Evolutionary conservation across 2,329 filamentous ascomycete genomes (phyloP), one percentile per base, ranked within the genome.

Genomic region (Fusarium sp.): DNA sequence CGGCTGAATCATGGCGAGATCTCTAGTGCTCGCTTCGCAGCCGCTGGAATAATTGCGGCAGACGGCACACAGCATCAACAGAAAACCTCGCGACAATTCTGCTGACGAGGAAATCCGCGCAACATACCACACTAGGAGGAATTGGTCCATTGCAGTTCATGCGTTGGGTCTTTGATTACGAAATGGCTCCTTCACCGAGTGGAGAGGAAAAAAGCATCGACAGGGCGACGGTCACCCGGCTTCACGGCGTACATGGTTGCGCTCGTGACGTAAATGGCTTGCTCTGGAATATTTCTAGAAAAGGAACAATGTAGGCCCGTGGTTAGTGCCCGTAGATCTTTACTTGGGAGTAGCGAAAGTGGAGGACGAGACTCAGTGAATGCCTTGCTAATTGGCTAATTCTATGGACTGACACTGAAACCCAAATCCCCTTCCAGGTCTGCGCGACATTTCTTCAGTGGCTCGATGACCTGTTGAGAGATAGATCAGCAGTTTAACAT

Each of bases 231-330:
- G 43, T 48, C 58, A 62, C 49, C 60, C 43, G 19, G 22, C 24
- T n/a, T 39, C 33, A 39, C 40, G 40, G 24, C 15, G 30, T 26
- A 37, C 39, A 43, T 26, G 46, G 22, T 24, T 35, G 28, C 11
- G 11, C 39, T 39, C 14, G 30, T 68, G 66, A 68, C 56, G 65
- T 67, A 54, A 48, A 44, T 33, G 40, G 44, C 44, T 65, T 47
- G 43, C 41, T 13, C 15, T 69, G n/a, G 66, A 70, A 67, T 13
- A 32, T 33, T 68, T 68, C 66, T 63, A 62, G 66, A 68, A 68
- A 24, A 26, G 62, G 66, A 62, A 37, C 26, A 68, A 62, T 9
- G 26, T 62, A n/a, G 44, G 49, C 22, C 65, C 66, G 49, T 6
- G 0, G 32, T 13, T 59, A 59, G 63, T 43, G 14, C 14, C 13